Conservation (phyloP, 2,329 filamentous ascomycete genomes). For the Hymenoscyphus fraxineus region DNA sequence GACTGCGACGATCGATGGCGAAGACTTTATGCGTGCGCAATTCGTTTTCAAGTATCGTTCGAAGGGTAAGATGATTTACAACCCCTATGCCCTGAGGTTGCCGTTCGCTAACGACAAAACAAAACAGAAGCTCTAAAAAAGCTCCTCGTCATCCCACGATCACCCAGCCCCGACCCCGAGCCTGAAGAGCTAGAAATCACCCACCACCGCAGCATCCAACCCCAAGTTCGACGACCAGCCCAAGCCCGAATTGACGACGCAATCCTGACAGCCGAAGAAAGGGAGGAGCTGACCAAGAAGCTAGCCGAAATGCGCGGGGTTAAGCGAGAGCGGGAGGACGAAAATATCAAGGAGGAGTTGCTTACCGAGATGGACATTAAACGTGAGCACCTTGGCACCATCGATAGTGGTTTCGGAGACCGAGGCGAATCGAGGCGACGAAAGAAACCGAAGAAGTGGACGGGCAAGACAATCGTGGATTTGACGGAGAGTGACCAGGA, state of each 20-base stretch:
- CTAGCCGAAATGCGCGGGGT: not conserved
- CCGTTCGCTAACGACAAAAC: not conserved
- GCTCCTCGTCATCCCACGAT: not conserved
- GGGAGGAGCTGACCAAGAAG: not conserved
- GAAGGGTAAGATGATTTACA: conserved; percentile 14
- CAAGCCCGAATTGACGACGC: not conserved
- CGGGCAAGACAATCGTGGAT: conserved; percentile 17
- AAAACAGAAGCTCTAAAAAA: not conserved
- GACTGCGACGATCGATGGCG: conserved; percentile 23
- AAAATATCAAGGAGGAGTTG: not conserved
- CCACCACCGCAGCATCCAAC: too few species aligned
- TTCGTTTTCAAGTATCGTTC: conserved; percentile 30
- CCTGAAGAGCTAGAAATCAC: not conserved
- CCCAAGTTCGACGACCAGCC: too few species aligned
- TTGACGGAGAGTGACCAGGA: conserved; percentile 16
- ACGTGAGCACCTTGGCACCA: not conserved
- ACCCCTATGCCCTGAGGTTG: not conserved
- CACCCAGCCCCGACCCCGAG: not conserved
- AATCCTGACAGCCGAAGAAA: not conserved
- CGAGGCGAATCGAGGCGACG: not conserved
- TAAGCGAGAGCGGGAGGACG: not conserved
- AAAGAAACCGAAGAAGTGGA: conserved; percentile 11
- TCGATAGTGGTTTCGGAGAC: not conserved
- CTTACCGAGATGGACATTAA: not conserved
- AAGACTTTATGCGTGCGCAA: conserved; percentile 13